These are phyloP conservation scores for Naganishia vaughanmartiniae DNA, from an alignment of 768 basidiomycete species.

Conservation along the genomic window DNA sequence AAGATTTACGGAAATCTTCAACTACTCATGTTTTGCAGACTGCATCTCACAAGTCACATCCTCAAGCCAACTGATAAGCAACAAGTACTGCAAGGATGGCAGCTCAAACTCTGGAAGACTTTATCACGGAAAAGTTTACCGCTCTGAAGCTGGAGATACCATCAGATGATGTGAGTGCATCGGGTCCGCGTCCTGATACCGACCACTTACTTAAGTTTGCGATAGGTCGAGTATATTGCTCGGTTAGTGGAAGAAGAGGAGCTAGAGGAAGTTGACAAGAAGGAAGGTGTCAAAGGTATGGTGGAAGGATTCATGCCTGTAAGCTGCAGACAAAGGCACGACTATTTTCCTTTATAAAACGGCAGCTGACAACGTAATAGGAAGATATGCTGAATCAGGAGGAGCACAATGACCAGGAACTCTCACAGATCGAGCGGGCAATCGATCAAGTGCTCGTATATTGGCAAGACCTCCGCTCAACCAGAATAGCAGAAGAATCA, in stretches of 20 bases:
- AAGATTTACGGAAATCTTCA: background rate
- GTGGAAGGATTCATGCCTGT: slow-evolving; percentile 39
- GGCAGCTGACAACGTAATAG: background rate
- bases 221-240: slow-evolving; percentile 49
- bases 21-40: no score
- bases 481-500: slow-evolving; percentile 4
- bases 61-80: background rate
- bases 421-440: slow-evolving; percentile 14
- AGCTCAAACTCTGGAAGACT: slow-evolving; percentile 40
- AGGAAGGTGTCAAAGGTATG: slow-evolving; percentile 50
- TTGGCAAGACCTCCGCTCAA: slow-evolving; percentile 22
- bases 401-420: slow-evolving; percentile 8
- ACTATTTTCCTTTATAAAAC: background rate
- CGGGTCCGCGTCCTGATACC: background rate
- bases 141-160: slow-evolving; percentile 38
- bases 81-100: slow-evolving; percentile 1
- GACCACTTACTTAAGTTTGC: background rate
- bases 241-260: slow-evolving; percentile 50
- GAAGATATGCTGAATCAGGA: slow-evolving; percentile 22
- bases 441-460: slow-evolving; percentile 26
- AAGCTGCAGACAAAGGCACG: background rate
- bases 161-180: slow-evolving; percentile 42
- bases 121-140: slow-evolving; percentile 37
- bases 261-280: slow-evolving; percentile 47
- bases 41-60: no score